Base-by-base conservation (phyloP, 805 yeast genomes). In the Kodamaea neixiangensis region DNA sequence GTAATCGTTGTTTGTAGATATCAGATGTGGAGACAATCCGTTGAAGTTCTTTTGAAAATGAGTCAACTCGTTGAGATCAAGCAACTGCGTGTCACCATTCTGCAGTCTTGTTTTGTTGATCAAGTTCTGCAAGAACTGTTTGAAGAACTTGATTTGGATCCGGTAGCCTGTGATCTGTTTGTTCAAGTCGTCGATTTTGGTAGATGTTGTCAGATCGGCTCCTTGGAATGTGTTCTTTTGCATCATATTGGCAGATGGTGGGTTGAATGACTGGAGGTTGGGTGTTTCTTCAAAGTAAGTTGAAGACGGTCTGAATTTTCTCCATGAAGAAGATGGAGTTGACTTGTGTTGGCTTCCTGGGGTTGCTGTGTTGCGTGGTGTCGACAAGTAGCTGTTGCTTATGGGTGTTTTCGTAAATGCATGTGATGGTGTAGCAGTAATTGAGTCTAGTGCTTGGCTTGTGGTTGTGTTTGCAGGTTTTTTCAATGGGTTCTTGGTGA, bases 111-210 rank as follows among this genome's bases (percentile, higher is more conserved):
- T 46, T 22, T 48, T 54, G 42, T 52, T 53, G 25, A 73, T 66
- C 7, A 74, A 47, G 44, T 66, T 68, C 45, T 72, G 77, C 3
- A 75, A 57, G 46, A 73, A 73, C 49, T 70, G 69, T 54, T 69
- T 71, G 62, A 72, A 70, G 44, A 73, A 63, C 52, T 71, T 63
- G 55, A 75, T 64, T 60, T 77, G 66, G 33, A 63, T 69, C 42
- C 66, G 66, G 52, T 71, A 73, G 10, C 72, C 66, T 2, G 75
- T 68, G 21, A 73, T 57, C 51, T 64, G 70, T 49, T 65, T 68
- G 46, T 67, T 67, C n/a, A 67, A 53, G 11, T 67, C 72, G 45
- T 64, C 69, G 2, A 69, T 58, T 25, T 50, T 64, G 45, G 53
- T 48, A n/a, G 54, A 49, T 35, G 54, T 60, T n/a, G 62, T 54